Evolutionary conservation across 768 basidiomycete species (phyloP).

Genomic region (Tubosaeta sp.): DNA sequence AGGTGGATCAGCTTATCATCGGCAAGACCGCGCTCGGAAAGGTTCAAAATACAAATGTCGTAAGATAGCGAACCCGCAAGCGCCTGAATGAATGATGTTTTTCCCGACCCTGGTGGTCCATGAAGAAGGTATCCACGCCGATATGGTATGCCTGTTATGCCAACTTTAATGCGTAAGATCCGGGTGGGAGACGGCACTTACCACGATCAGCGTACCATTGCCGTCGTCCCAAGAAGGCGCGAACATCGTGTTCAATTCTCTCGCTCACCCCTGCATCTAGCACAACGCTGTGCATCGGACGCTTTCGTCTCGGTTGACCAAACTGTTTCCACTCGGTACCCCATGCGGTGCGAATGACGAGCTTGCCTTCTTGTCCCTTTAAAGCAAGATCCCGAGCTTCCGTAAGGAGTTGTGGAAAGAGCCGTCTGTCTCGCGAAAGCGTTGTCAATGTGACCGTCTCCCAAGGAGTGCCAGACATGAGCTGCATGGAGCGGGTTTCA

Average conservation of each 20-base stretch:
- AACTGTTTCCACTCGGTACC: conserved; percentile 96
- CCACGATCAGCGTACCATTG: conserved; percentile 98
- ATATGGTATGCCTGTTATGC: conserved; percentile 82
- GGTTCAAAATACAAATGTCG: conserved; percentile 93
- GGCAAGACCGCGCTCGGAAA: conserved; percentile 91
- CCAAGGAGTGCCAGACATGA: conserved; percentile 92
- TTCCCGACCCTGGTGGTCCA: conserved; percentile 97
- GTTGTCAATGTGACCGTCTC: conserved; percentile 95
- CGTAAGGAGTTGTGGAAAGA: conserved; percentile 75
- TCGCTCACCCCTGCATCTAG: conserved; percentile 80
- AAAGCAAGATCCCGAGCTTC: conserved; percentile 92
- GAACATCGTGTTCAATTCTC: conserved; percentile 75
- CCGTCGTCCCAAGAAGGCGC: conserved; percentile 74
- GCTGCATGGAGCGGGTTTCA: conserved; percentile 86
- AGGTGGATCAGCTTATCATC: conserved; percentile 96
- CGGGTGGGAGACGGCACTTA: conserved; percentile 30
- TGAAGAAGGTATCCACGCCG: conserved; percentile 92
- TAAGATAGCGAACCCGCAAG: conserved; percentile 89
- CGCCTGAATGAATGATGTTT: conserved; percentile 98
- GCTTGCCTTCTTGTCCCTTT: conserved; percentile 84
- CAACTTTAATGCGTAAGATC: conserved; percentile 3
- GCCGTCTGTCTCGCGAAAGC: conserved; percentile 75
- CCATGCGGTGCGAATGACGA: conserved; percentile 96
- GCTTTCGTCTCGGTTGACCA: conserved; percentile 83
- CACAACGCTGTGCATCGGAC: conserved; percentile 86